Evolutionary conservation across 805 yeast genomes (phyloP).

Genomic region (Ogataea nitratoaversa): DNA sequence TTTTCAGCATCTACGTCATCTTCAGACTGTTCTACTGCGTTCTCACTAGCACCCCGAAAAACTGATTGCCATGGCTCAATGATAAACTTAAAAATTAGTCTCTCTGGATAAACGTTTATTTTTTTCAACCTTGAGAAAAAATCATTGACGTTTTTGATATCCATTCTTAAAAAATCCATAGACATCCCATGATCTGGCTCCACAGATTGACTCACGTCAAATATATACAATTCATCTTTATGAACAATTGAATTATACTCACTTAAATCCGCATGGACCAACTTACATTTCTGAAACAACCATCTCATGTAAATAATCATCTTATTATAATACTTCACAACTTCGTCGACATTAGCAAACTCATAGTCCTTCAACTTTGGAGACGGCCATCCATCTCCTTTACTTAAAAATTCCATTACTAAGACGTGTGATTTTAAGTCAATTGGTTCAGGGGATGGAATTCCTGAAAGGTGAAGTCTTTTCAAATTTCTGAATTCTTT

Average conservation of each 20-base stretch:
- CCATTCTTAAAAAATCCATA: constrained; percentile 93
- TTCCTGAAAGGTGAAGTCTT: constrained; percentile 70
- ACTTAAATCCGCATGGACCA: constrained; percentile 94
- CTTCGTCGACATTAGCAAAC: constrained; percentile 62
- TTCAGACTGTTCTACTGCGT: constrained; percentile 32
- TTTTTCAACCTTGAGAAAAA: constrained; percentile 70
- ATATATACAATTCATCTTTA: constrained; percentile 69
- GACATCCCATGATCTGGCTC: constrained; percentile 99
- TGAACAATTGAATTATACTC: constrained; percentile 93
- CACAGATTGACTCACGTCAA: constrained; percentile 96
- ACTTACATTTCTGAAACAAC: constrained; percentile 80
- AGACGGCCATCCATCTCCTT: constrained; percentile 82
- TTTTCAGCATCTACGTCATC: constrained; percentile 35
- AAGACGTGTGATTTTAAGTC: constrained; percentile 86
- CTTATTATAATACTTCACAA: constrained; percentile 65
- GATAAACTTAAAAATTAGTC: constrained; percentile 74
- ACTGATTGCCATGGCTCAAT: constrained; percentile 42
- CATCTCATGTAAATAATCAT: constrained; percentile 82
- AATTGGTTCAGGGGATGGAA: constrained; percentile 92
- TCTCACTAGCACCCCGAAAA: constrained; percentile 28
- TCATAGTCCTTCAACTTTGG: constrained; percentile 86
- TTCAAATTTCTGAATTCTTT: constrained; percentile 92
- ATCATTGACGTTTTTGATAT: constrained; percentile 90
- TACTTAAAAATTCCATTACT: constrained; percentile 85
- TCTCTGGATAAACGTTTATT: constrained; percentile 75